phyloP scores from a whole-genome alignment of 345 rosid genomes.

The Eucalyptus guilfoylei region DNA sequence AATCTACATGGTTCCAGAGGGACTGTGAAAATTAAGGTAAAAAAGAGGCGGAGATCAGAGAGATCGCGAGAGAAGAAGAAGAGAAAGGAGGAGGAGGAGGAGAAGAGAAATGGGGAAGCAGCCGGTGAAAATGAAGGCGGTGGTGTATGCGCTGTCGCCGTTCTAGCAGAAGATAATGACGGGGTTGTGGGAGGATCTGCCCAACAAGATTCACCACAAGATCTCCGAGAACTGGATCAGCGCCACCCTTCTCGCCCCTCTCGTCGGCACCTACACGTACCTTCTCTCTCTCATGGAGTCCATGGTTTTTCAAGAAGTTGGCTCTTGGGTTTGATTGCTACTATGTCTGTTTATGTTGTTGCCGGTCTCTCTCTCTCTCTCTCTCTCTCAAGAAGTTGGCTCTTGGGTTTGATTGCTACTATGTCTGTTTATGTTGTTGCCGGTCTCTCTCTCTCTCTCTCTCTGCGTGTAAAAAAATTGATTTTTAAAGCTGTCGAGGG shows the following conservation, averaged over 20 bases:
- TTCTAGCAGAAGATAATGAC: constrained; percentile 71
- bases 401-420: background rate
- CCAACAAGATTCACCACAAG: constrained; percentile 64
- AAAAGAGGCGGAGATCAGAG: background rate
- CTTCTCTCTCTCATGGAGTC: background rate
- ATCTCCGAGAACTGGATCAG: constrained; percentile 79
- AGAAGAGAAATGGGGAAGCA: constrained; percentile 38
- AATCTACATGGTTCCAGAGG: background rate
- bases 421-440: background rate
- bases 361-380: background rate
- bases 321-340: background rate
- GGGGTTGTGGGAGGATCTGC: constrained; percentile 62
- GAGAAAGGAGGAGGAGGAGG: background rate
- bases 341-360: background rate
- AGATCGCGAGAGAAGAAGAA: background rate
- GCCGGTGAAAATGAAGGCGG: constrained; percentile 75
- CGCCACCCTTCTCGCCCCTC: constrained; percentile 52
- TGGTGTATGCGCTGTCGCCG: constrained; percentile 67
- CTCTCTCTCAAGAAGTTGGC: background rate
- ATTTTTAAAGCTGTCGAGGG: constrained; percentile 16
- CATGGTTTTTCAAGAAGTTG: background rate
- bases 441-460: background rate
- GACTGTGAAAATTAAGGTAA: background rate
- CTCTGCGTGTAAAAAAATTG: constrained; percentile 1
- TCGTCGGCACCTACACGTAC: constrained; percentile 54